phyloP scores from a whole-genome alignment of 2,329 filamentous ascomycete genomes.

The Clarireedia paspali region DNA sequence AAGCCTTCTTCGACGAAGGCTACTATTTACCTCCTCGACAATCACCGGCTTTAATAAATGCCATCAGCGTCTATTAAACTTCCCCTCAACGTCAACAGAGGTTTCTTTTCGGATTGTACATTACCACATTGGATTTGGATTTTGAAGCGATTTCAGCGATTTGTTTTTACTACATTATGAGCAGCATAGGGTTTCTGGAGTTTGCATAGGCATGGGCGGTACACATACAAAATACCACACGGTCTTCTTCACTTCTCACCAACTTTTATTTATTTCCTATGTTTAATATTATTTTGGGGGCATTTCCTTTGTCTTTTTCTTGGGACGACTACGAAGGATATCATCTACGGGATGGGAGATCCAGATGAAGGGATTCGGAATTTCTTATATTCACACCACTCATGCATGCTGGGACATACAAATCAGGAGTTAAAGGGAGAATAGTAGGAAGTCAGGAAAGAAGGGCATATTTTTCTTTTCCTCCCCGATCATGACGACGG shows the following conservation, averaged over 20 bases:
- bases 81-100: neutral
- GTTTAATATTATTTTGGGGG: no score
- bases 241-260: no score
- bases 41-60: slow-evolving; percentile 32
- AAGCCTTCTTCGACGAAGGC: slow-evolving; percentile 38
- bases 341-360: neutral
- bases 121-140: slow-evolving; percentile 13
- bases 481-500: neutral
- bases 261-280: no score
- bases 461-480: neutral
- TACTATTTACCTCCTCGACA: slow-evolving; percentile 39
- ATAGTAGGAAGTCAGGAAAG: neutral
- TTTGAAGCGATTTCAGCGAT: slow-evolving; percentile 16
- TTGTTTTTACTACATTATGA: neutral
- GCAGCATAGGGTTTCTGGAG: neutral
- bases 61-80: slow-evolving; percentile 40
- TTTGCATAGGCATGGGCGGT: slow-evolving; percentile 7
- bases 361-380: neutral
- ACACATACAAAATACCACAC: neutral
- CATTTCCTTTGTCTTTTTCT: neutral
- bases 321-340: neutral
- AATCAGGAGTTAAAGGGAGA: neutral
- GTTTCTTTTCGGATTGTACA: slow-evolving; percentile 8
- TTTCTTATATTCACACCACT: neutral
- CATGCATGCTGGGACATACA: neutral